These are phyloP conservation scores for Boletus reticuloceps DNA, from an alignment of 768 basidiomycete species.

Conservation along the genomic window DNA sequence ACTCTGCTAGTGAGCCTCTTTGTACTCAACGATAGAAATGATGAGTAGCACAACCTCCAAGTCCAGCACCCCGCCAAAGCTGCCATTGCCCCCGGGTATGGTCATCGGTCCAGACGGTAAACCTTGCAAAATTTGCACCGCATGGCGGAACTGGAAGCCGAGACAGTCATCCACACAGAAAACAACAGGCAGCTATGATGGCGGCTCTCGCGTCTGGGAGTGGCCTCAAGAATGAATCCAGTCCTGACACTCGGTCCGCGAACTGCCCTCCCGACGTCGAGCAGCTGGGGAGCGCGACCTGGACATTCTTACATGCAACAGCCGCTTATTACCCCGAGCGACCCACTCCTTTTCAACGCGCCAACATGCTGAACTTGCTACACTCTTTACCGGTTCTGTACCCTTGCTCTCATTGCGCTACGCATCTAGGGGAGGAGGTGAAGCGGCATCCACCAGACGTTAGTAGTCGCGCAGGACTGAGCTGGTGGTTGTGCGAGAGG, in stretches of 20 bases:
- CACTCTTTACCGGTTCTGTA: conserved; percentile 79
- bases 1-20: not conserved
- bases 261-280: conserved; percentile 92
- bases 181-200: conserved; percentile 34
- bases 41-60: conserved; percentile 12
- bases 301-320: conserved; percentile 95
- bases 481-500: conserved; percentile 84
- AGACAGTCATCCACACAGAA: conserved; percentile 29
- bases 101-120: conserved; percentile 92
- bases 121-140: conserved; percentile 90
- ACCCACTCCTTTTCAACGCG: conserved; percentile 71
- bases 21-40: not conserved
- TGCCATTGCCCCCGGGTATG: conserved; percentile 71
- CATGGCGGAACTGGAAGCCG: conserved; percentile 70
- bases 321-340: conserved; percentile 93
- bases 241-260: conserved; percentile 42
- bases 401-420: conserved; percentile 84
- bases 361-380: conserved; percentile 81
- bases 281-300: conserved; percentile 86
- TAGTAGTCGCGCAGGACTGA: conserved; percentile 61
- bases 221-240: conserved; percentile 26
- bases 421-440: conserved; percentile 75
- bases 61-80: conserved; percentile 13
- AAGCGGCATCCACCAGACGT: conserved; percentile 72
- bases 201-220: conserved; percentile 32